A percentile compares a stretch with the other conserved stretches of the same genome.
These are phyloP conservation scores for Anaeromyces robustus DNA, from an alignment of 192 early-diverging fungal species.

Conservation along the genomic window DNA sequence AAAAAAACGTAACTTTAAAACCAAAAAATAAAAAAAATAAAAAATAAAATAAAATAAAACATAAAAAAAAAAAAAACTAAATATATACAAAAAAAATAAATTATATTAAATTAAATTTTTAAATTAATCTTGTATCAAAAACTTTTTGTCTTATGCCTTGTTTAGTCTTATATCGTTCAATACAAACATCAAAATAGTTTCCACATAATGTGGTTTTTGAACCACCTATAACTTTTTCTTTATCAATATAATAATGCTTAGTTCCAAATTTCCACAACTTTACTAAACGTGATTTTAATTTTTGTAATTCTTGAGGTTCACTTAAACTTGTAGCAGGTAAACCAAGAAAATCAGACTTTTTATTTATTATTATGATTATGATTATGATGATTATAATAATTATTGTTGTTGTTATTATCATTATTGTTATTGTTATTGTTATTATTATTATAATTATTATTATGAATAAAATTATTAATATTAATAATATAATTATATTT, in stretches of 20 bases:
- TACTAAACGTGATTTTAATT: neutral
- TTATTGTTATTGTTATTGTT: too few species aligned
- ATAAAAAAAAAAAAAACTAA: too few species aligned
- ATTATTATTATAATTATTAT: too few species aligned
- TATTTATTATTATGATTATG: neutral
- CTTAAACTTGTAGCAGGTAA: neutral
- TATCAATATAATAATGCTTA: neutral
- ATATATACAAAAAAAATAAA: too few species aligned
- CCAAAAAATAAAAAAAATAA: too few species aligned
- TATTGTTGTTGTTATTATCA: too few species aligned
- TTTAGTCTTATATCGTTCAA: neutral
- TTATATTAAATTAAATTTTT: too few species aligned
- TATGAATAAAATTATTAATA: too few species aligned
- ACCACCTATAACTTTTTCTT: neutral
- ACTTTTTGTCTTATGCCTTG: neutral
- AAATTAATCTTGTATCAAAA: neutral
- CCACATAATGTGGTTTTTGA: neutral
- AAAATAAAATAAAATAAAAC: too few species aligned
- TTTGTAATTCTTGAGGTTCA: neutral
- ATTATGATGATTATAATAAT: too few species aligned
- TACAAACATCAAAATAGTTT: neutral
- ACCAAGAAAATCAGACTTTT: neutral
- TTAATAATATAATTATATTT: too few species aligned
- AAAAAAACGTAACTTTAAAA: too few species aligned
- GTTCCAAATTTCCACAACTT: neutral